These are phyloP conservation scores for Physcomitrium patens DNA, from an alignment of 225 moss, liverwort and hornwort species.

Conservation along the genomic window DNA sequence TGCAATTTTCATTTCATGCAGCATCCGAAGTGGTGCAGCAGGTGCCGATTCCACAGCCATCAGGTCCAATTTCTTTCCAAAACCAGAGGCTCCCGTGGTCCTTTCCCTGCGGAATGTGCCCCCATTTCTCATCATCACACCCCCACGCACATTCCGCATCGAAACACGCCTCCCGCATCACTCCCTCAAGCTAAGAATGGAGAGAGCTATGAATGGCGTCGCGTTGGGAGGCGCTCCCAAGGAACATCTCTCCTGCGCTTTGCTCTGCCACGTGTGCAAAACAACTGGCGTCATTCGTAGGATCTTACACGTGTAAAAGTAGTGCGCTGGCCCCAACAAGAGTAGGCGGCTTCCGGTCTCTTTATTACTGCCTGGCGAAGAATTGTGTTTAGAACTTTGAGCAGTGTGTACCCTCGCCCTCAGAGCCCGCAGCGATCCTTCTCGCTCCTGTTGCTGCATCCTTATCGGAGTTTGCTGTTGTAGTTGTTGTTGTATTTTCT, in stretches of 20 bases:
- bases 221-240: neutral
- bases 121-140: too few species aligned
- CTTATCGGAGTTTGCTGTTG: neutral
- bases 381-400: neutral
- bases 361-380: conserved; percentile 16
- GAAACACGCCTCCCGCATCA: too few species aligned
- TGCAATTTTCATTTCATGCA: too few species aligned
- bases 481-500: neutral
- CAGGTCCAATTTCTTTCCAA: too few species aligned
- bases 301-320: conserved; percentile 28
- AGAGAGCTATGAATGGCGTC: neutral
- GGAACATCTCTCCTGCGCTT: conserved; percentile 4
- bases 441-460: neutral
- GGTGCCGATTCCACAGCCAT: too few species aligned
- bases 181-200: too few species aligned
- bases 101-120: too few species aligned
- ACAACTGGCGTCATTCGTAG: conserved; percentile 38
- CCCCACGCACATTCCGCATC: too few species aligned
- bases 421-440: neutral
- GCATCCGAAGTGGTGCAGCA: too few species aligned
- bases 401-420: neutral
- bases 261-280: conserved; percentile 29
- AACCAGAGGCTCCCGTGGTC: too few species aligned
- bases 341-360: neutral
- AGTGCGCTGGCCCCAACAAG: neutral